These are phyloP conservation scores for Vinca major DNA, from an alignment of 305 asterid species.

Conservation along the genomic window DNA sequence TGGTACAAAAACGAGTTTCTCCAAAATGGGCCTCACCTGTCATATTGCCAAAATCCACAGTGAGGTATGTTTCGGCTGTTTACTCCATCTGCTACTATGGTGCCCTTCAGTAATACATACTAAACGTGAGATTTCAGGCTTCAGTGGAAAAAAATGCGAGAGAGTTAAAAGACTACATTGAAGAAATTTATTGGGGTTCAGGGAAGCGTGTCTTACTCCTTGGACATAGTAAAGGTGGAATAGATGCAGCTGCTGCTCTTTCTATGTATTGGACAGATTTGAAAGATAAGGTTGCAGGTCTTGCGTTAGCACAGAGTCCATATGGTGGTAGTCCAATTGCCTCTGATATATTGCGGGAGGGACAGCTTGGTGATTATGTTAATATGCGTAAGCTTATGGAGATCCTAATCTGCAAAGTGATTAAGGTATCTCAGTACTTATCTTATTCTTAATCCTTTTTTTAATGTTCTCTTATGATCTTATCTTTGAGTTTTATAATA, in stretches of 20 bases:
- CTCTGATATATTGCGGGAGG: conserved; percentile 81
- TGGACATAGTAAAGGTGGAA: conserved; percentile 95
- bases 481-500: not conserved
- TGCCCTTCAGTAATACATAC: conserved; percentile 8
- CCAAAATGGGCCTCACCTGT: conserved; percentile 84
- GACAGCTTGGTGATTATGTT: conserved; percentile 93
- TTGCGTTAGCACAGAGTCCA: conserved; percentile 86
- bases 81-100: conserved; percentile 4
- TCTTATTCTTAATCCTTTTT: no score
- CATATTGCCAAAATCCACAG: conserved; percentile 96
- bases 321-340: conserved; percentile 96
- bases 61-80: conserved; percentile 40
- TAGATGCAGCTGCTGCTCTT: conserved; percentile 84
- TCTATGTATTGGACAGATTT: conserved; percentile 83
- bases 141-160: conserved; percentile 78
- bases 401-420: conserved; percentile 79
- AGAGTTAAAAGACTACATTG: conserved; percentile 80
- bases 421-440: conserved; percentile 46
- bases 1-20: conserved; percentile 63
- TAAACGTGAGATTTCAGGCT: conserved; percentile 45
- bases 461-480: no score
- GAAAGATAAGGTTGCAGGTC: conserved; percentile 88
- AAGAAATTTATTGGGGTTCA: conserved; percentile 90
- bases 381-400: conserved; percentile 88
- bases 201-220: conserved; percentile 66